Percentiles rank a stretch among this genome's conserved stretches.
Evolutionary conservation across 805 yeast genomes (phyloP).

Genomic region (Zygotorulaspora danielsina): DNA sequence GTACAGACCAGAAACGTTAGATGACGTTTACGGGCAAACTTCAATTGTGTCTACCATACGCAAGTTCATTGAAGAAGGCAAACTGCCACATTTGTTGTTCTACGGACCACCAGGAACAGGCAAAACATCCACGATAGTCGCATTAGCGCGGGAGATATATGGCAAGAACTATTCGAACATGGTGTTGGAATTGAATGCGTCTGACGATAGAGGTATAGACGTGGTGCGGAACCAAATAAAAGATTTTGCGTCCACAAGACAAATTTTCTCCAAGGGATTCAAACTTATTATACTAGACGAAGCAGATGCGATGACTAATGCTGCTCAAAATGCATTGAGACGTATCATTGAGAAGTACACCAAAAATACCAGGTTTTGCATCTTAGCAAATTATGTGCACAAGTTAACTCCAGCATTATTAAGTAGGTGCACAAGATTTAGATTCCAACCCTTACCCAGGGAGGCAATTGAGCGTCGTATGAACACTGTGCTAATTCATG

Average conservation of each 20-base stretch:
- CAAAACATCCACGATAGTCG: slow-evolving; percentile 82
- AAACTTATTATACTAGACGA: slow-evolving; percentile 91
- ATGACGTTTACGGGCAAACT: slow-evolving; percentile 88
- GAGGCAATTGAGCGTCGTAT: slow-evolving; percentile 67
- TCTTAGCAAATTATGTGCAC: slow-evolving; percentile 92
- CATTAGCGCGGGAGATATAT: slow-evolving; percentile 80
- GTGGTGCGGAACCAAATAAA: slow-evolving; percentile 97
- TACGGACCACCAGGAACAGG: slow-evolving; percentile 97
- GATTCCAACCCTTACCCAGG: slow-evolving; percentile 77
- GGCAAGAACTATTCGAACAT: slow-evolving; percentile 79
- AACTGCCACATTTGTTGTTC: slow-evolving; percentile 85
- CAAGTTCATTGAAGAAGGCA: slow-evolving; percentile 76
- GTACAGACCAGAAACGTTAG: slow-evolving; percentile 79
- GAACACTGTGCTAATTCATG: slow-evolving; percentile 62
- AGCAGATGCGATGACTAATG: slow-evolving; percentile 91
- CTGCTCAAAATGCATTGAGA: slow-evolving; percentile 78
- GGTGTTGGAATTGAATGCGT: slow-evolving; percentile 93
- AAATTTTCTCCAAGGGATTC: slow-evolving; percentile 81
- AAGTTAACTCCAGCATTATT: slow-evolving; percentile 91
- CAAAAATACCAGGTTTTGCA: slow-evolving; percentile 91
- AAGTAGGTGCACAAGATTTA: slow-evolving; percentile 91
- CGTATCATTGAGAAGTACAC: slow-evolving; percentile 85
- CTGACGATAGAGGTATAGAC: slow-evolving; percentile 96
- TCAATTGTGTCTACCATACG: slow-evolving; percentile 82
- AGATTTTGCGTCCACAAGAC: slow-evolving; percentile 93